Conservation (phyloP, 768 basidiomycete species). For the Strobilomyces confusus region DNA sequence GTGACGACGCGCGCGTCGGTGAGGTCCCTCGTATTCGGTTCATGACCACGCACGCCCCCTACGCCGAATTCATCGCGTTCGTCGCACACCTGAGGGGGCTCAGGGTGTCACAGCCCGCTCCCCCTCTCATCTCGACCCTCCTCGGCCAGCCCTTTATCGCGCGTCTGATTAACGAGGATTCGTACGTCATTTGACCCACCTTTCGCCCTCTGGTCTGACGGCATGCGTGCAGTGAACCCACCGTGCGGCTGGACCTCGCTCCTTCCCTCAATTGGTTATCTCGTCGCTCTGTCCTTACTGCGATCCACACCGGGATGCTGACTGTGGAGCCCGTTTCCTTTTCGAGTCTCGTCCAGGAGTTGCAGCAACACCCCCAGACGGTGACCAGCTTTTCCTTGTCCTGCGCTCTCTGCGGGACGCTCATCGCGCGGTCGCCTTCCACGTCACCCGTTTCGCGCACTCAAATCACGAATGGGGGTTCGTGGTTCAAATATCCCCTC, state of each 20-base stretch:
- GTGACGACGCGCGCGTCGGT: constrained; percentile 27
- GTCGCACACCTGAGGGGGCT: constrained; percentile 71
- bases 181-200: constrained; percentile 50
- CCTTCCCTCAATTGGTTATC: constrained; percentile 94
- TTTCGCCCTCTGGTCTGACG: constrained; percentile 9
- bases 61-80: constrained; percentile 77
- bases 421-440: constrained; percentile 44
- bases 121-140: constrained; percentile 72
- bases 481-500: constrained; percentile 55
- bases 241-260: constrained; percentile 88
- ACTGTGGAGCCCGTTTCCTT: constrained; percentile 82
- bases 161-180: constrained; percentile 75
- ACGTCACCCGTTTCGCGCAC: constrained; percentile 27
- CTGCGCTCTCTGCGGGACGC: constrained; percentile 78
- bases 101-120: constrained; percentile 51
- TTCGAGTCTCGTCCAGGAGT: constrained; percentile 52
- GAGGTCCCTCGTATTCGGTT: constrained; percentile 39
- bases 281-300: constrained; percentile 74
- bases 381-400: constrained; percentile 44
- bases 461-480: constrained; percentile 46
- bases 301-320: constrained; percentile 85
- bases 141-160: constrained; percentile 74
- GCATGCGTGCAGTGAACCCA: constrained; percentile 62
- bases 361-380: constrained; percentile 43
- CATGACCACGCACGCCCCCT: constrained; percentile 68